Conservation (phyloP, 495 filamentous ascomycete species). For the Choiromyces venosus region DNA sequence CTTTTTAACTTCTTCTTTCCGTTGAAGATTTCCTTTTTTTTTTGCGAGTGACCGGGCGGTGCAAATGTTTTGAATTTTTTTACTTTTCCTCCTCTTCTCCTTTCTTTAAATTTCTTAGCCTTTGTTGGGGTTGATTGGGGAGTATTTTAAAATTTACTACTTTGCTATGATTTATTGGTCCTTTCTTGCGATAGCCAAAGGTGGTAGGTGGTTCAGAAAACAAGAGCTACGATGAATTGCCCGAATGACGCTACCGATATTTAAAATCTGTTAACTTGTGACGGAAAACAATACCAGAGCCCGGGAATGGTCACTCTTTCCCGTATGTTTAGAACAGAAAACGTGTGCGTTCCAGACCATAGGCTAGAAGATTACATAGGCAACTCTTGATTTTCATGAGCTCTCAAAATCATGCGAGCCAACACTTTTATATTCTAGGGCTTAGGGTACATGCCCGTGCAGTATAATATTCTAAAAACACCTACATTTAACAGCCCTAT, state of each 20-base stretch:
- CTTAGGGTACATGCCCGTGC: background rate
- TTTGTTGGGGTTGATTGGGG: background rate
- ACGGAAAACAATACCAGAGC: background rate
- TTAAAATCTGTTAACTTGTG: background rate
- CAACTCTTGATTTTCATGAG: background rate
- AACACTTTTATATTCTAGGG: background rate
- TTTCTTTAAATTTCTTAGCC: background rate
- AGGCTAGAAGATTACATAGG: background rate
- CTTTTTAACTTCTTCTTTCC: constrained; percentile 13
- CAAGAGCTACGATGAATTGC: background rate
- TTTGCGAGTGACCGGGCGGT: constrained; percentile 15
- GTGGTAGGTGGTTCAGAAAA: background rate
- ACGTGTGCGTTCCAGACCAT: background rate
- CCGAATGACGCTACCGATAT: background rate
- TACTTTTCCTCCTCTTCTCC: background rate
- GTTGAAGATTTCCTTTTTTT: no score
- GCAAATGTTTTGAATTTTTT: constrained; percentile 2
- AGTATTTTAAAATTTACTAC: background rate
- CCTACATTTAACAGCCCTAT: constrained; percentile 1
- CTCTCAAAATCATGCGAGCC: background rate
- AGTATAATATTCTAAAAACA: constrained; percentile 5
- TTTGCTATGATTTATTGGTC: background rate
- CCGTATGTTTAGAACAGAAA: background rate
- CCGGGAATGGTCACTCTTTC: background rate
- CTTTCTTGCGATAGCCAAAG: background rate